Conservation (phyloP, 257 asterid genomes). For the Nicotiana tabacum region DNA sequence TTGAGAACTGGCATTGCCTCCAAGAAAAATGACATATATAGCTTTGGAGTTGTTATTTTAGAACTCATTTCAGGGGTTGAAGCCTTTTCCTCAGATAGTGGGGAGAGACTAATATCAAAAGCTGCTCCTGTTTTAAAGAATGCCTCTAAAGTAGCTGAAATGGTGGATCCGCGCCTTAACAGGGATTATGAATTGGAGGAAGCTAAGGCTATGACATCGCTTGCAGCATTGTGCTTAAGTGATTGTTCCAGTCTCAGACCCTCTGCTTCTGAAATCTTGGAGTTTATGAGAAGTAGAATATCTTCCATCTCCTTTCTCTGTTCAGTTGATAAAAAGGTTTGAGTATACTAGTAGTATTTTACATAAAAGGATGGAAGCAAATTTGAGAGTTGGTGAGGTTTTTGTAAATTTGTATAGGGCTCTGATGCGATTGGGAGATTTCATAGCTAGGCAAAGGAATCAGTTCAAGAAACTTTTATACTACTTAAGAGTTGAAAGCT, state of each 20-base stretch:
- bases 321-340: background rate
- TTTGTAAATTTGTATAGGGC: background rate
- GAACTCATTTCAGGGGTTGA: conserved; percentile 66
- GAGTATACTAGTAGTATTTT: background rate
- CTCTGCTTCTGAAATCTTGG: conserved; percentile 39
- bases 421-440: background rate
- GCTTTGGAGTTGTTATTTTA: conserved; percentile 54
- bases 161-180: conserved; percentile 47
- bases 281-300: conserved; percentile 24
- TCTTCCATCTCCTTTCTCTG: conserved; percentile 14
- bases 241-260: conserved; percentile 54
- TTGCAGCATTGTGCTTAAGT: conserved; percentile 43
- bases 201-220: conserved; percentile 40
- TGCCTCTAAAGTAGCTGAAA: conserved; percentile 33
- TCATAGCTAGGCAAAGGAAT: background rate
- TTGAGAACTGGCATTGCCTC: conserved; percentile 60
- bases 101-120: conserved; percentile 39
- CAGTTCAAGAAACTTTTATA: background rate
- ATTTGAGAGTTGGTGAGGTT: background rate
- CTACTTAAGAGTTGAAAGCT: background rate
- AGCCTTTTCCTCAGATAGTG: conserved; percentile 33
- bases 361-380: background rate
- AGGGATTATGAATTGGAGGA: conserved; percentile 40
- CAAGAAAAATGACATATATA: conserved; percentile 57
- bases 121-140: conserved; percentile 38